Percentiles rank a stretch among this genome's conserved stretches.
Conservation (phyloP, 768 basidiomycete species). For the Suillus clintonianus region DNA sequence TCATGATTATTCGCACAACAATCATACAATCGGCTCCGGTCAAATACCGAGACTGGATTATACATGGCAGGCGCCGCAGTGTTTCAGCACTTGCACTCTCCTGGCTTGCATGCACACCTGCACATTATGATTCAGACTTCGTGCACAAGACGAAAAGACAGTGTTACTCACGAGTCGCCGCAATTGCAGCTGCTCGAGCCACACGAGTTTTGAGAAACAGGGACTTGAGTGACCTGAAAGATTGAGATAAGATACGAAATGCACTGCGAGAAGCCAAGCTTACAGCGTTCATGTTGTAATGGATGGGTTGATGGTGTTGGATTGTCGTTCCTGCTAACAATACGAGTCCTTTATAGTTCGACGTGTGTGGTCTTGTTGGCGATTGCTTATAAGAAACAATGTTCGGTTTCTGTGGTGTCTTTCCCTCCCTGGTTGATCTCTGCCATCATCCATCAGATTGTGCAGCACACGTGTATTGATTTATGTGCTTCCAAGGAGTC, state of each 20-base stretch:
- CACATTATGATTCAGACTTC: background rate
- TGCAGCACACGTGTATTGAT: background rate
- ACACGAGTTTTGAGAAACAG: background rate
- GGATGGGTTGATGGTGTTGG: background rate
- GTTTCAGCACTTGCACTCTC: background rate
- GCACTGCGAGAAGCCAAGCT: background rate
- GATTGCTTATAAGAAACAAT: background rate
- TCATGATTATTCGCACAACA: background rate
- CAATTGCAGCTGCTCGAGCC: background rate
- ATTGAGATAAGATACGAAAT: background rate
- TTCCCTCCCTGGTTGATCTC: background rate
- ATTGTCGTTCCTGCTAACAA: background rate
- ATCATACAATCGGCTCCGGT: background rate
- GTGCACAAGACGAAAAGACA: background rate
- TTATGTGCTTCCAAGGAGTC: background rate
- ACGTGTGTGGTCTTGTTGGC: background rate
- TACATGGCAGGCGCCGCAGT: background rate
- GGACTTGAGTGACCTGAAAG: background rate
- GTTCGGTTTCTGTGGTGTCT: background rate
- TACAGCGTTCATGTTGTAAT: background rate
- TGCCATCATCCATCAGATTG: background rate
- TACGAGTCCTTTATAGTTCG: background rate
- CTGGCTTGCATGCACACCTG: background rate
- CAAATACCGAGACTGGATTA: background rate
- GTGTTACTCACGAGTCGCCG: background rate